Conservation (phyloP, 257 asterid genomes). For the Pogostemon cablin region DNA sequence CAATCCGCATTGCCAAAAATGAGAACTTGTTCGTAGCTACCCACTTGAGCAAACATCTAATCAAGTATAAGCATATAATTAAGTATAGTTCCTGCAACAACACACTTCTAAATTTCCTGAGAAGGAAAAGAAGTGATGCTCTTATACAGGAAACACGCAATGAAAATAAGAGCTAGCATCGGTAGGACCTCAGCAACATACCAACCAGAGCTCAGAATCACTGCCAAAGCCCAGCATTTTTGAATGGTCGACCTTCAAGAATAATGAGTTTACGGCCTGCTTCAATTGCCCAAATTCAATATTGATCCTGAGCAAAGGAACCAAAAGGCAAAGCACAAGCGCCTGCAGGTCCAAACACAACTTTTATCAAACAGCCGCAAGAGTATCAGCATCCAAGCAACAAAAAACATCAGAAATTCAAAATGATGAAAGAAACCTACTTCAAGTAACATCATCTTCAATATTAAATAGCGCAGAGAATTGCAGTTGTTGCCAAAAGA, state of each 20-base stretch:
- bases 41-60: too few relatives aligned
- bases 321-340: slow-evolving; percentile 61
- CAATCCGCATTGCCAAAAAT: too few relatives aligned
- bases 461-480: slow-evolving; percentile 66
- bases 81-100: slow-evolving; percentile 53
- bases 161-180: slow-evolving; percentile 52
- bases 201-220: slow-evolving; percentile 55
- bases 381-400: slow-evolving; percentile 15
- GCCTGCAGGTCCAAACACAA: slow-evolving; percentile 60
- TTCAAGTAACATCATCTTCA: slow-evolving; percentile 63
- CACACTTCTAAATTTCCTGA: slow-evolving; percentile 61
- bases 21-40: too few relatives aligned
- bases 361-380: slow-evolving; percentile 24
- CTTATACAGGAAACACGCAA: slow-evolving; percentile 63
- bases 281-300: too few relatives aligned
- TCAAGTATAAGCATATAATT: slow-evolving; percentile 53
- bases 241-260: slow-evolving; percentile 62
- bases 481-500: slow-evolving; percentile 87
- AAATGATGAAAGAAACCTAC: slow-evolving; percentile 42
- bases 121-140: slow-evolving; percentile 44
- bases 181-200: slow-evolving; percentile 62
- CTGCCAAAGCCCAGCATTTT: slow-evolving; percentile 51
- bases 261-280: slow-evolving; percentile 64
- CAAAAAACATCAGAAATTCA: slow-evolving; percentile 6
- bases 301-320: slow-evolving; percentile 75